phyloP scores from a whole-genome alignment of 345 rosid species.

The Carallia pectinifolia region DNA sequence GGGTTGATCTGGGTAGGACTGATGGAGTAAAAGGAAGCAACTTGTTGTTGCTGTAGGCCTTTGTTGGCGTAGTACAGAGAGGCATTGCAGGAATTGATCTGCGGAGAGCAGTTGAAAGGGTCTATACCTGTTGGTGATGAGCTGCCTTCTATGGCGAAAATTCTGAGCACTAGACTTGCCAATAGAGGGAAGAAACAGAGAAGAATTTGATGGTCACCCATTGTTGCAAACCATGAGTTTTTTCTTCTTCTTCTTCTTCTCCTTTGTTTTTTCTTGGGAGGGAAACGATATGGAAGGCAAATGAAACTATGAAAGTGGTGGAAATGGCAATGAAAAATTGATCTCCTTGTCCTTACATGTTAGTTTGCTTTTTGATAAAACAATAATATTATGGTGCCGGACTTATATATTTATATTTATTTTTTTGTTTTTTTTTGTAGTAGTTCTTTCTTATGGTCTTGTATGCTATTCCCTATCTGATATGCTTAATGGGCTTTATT shows the following conservation, averaged over 20 bases:
- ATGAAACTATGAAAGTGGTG: not conserved
- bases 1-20: conserved; percentile 29
- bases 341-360: conserved; percentile 5
- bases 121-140: conserved; percentile 3
- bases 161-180: conserved; percentile 2
- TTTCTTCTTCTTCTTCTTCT: no score
- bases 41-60: conserved; percentile 16
- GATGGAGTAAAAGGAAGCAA: conserved; percentile 43
- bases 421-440: not conserved
- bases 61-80: conserved; percentile 40
- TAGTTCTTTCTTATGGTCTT: not conserved
- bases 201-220: conserved; percentile 23
- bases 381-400: not conserved
- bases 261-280: not conserved
- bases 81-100: conserved; percentile 29
- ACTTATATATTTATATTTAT: not conserved
- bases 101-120: conserved; percentile 30
- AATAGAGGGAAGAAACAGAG: conserved; percentile 15
- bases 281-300: not conserved
- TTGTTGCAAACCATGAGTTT: conserved; percentile 8
- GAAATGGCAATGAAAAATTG: no score
- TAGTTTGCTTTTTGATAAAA: not conserved
- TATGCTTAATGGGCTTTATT: not conserved
- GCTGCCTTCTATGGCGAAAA: not conserved
- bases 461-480: no score